phyloP scores from a whole-genome alignment of 208 protist genomes.

The Leishmania tarentolae region DNA sequence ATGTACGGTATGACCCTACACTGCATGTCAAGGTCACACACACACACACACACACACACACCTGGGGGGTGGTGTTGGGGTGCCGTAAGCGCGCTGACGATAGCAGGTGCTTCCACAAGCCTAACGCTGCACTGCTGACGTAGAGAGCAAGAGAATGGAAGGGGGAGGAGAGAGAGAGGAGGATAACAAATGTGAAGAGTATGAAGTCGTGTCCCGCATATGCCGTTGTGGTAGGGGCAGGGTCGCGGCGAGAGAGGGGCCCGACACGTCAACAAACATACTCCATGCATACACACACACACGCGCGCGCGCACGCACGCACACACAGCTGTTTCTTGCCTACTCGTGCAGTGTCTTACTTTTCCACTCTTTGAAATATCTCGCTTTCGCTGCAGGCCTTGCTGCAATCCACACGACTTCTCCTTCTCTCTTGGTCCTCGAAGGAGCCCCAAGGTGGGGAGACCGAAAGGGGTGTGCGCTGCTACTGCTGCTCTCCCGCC shows the following conservation, averaged over 20 bases:
- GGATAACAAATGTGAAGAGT: not conserved
- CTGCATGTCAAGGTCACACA: not conserved
- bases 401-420: not conserved
- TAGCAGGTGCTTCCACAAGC: not conserved
- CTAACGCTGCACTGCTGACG: not conserved
- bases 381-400: not conserved
- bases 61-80: not conserved
- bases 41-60: not conserved
- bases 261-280: too few species aligned
- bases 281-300: not conserved
- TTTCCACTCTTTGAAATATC: not conserved
- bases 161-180: not conserved
- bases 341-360: not conserved
- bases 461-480: not conserved
- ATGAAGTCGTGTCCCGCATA: not conserved
- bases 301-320: not conserved
- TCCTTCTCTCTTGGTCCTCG: not conserved
- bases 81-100: not conserved
- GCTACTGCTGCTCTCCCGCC: not conserved
- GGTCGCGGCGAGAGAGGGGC: not conserved
- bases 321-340: not conserved
- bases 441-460: not conserved
- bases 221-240: not conserved
- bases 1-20: not conserved
- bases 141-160: not conserved